phyloP scores from a whole-genome alignment of 345 rosid genomes.

The Aurinia saxatilis region DNA sequence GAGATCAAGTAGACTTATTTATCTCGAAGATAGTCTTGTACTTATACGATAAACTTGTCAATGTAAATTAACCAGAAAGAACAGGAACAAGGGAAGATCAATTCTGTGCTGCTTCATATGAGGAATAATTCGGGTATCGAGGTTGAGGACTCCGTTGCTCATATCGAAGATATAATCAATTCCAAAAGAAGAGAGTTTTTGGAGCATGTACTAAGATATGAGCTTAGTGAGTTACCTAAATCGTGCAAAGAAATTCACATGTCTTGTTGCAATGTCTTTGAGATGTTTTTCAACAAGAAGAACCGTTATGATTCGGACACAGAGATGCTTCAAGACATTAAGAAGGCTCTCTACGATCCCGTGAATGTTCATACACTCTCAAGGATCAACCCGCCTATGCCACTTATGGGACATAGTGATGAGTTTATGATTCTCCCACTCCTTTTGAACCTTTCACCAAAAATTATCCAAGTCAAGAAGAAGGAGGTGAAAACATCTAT shows the following conservation, averaged over 20 bases:
- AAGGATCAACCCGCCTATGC: constrained; percentile 1
- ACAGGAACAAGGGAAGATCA: constrained; percentile 41
- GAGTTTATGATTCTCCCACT: neutral
- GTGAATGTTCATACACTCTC: constrained; percentile 8
- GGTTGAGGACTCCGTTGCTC: constrained; percentile 37
- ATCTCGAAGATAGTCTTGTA: neutral
- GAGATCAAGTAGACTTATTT: too few species aligned
- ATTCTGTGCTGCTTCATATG: constrained; percentile 36
- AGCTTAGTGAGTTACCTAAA: constrained; percentile 32
- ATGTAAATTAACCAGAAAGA: constrained; percentile 36
- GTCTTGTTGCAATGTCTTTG: constrained; percentile 34
- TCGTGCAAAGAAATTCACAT: constrained; percentile 37
- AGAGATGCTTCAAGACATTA: constrained; percentile 40
- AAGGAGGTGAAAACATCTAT: too few species aligned
- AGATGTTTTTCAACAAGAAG: constrained; percentile 43
- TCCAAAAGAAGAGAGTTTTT: constrained; percentile 33
- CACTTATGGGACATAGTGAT: neutral
- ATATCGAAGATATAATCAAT: constrained; percentile 24
- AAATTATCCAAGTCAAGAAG: too few species aligned
- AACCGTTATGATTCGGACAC: constrained; percentile 38
- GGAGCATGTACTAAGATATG: constrained; percentile 34
- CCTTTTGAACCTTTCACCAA: neutral
- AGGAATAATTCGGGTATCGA: constrained; percentile 19
- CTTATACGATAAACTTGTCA: neutral
- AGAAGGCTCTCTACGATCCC: constrained; percentile 45